A percentile compares a stretch with the other conserved stretches of the same genome.
These are phyloP conservation scores for Trichaptum fuscoviolaceum DNA, from an alignment of 768 basidiomycete species.

Conservation along the genomic window DNA sequence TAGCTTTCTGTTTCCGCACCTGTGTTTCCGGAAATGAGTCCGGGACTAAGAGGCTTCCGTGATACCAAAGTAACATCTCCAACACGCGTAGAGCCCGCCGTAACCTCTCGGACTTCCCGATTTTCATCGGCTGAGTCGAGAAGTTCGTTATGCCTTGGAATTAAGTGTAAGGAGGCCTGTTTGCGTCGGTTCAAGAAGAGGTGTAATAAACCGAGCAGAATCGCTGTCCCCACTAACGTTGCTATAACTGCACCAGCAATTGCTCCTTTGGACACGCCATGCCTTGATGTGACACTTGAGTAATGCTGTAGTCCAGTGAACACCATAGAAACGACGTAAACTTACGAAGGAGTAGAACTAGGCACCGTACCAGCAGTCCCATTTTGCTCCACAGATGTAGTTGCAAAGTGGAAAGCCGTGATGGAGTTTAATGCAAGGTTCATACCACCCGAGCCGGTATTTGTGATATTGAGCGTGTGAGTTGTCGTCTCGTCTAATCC, in stretches of 20 bases:
- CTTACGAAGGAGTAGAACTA: neutral
- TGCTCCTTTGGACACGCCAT: neutral
- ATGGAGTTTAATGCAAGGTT: neutral
- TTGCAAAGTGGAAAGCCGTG: neutral
- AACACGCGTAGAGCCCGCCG: too few relatives aligned
- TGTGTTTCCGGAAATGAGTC: neutral
- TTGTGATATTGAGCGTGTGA: slow-evolving; percentile 12
- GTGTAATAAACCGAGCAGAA: neutral
- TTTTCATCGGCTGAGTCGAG: neutral
- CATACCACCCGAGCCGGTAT: slow-evolving; percentile 1
- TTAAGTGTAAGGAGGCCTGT: neutral
- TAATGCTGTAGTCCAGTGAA: neutral
- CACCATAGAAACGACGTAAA: neutral
- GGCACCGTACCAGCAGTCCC: neutral
- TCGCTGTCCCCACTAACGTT: neutral
- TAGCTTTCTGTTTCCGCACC: neutral
- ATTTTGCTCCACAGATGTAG: neutral
- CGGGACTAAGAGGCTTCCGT: neutral
- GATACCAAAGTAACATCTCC: neutral
- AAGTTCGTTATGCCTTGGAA: neutral
- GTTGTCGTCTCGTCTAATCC: slow-evolving; percentile 10
- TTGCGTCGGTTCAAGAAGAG: neutral
- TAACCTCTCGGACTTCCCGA: too few relatives aligned
- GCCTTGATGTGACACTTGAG: neutral
- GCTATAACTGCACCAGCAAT: neutral